Evolutionary conservation across 371 early-diverging fungal genomes (phyloP).

Genomic region (Entomophthora muscae): DNA sequence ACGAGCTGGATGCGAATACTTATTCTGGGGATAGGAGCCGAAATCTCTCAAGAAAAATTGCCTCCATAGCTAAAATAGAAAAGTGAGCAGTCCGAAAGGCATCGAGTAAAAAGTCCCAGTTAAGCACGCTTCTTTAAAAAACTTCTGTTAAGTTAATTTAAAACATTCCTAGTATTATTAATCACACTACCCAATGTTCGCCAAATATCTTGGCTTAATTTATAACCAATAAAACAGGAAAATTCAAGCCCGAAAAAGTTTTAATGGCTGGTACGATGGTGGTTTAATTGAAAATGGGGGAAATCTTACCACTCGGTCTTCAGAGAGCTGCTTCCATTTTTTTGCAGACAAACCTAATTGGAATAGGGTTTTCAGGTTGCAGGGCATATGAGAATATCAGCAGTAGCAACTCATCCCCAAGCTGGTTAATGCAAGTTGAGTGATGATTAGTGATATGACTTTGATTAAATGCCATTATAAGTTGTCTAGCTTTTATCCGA

Average conservation of each 20-base stretch:
- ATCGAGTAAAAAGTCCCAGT: neutral
- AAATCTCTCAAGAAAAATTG: neutral
- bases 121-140: neutral
- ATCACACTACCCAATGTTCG: neutral
- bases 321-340: neutral
- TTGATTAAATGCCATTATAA: too few relatives aligned
- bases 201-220: neutral
- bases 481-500: too few relatives aligned
- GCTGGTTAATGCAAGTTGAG: neutral
- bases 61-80: neutral
- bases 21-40: neutral
- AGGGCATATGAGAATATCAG: neutral
- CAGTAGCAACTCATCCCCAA: neutral
- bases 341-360: neutral
- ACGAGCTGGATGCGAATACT: neutral
- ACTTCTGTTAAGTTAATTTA: neutral
- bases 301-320: neutral
- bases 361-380: neutral
- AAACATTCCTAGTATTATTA: neutral
- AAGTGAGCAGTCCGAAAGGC: neutral
- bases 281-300: neutral
- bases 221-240: neutral
- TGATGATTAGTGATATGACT: too few relatives aligned
- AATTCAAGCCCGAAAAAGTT: neutral
- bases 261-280: neutral